Evolutionary conservation across 1,139 yeast species (phyloP), one percentile per base, ranked within the genome.

Genomic region (Candida albicans): DNA sequence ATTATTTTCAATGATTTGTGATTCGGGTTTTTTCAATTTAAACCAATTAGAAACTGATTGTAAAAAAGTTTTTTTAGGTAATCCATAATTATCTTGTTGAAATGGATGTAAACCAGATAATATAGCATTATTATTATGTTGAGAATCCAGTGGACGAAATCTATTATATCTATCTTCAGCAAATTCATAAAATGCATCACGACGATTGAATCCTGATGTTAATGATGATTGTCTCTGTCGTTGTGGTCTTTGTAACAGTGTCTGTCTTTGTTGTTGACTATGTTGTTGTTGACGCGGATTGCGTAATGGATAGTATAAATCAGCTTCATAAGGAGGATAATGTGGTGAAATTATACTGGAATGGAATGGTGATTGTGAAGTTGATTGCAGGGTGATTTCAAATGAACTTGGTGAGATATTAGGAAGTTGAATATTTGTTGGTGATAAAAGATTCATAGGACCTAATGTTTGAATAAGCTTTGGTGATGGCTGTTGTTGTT

Each of bases 101-200:
- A 56, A 76, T 0, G 79, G 77, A 49, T 77, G 81, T 3, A 45
- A 53, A 0, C 76, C 79, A 32, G 56, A 55, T 35, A 75, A 49
- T 0, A 67, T 52, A 8, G 55, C 60, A 12, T 67, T 73, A 24
- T 62, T 58, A 39, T 63, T 68, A 37, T 65, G 69, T 33, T 75
- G 75, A 0, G 81, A 72, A 8, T 64, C 68, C 4, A 73, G 65
- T 2, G 84, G 79, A 44, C 76, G 67, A 79, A 82, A 81, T 37
- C 82, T 61, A 1, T 75, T 58, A 41, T 81, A 53, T 35, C 78
- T 61, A 14, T 76, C 79, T 51, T 81, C 85, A 77, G 79, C 72
- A 38, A 62, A 64, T 10, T 68, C 70, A 27, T 65, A 61, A 25
- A 77, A 61, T 37, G 60, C 54, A 51, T 69, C 71, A 11, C 50